Base-by-base conservation (phyloP, 805 yeast species). In the Grigorovia transvaalensis region DNA sequence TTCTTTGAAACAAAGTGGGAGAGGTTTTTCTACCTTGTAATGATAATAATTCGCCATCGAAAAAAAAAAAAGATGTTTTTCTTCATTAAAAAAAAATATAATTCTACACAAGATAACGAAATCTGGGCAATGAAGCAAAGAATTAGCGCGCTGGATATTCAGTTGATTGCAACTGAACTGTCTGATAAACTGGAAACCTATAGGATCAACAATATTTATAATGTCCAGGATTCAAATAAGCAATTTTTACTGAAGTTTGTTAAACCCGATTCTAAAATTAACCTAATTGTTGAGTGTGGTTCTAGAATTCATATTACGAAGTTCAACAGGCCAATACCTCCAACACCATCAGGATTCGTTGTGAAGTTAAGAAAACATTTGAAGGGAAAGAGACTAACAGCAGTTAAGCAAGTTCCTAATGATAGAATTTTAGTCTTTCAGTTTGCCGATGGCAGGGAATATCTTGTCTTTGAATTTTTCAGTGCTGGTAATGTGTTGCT, bases 401-500 rank as follows among this genome's bases (percentile, higher is more conserved):
- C 78, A 41, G 70, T 91, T 45, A 79, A 76, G 56, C 95, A 89
- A 58, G 78, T 91, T 4, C 84, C 81, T 0, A 78, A 81, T 60
- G 96, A 89, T 63, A 76, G 98, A 66, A 80, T 88, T n/a, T 72
- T 88, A 45, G 95, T 89, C 0, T 67, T 91, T 46, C 81, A 87
- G 54, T 91, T 91, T 68, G 81, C 90, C 46, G 96, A 88, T 60
- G 96, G 96, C 1, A 60, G 79, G 50, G 81, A 71, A 61, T 84
- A 85, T 59, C 70, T 91, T 56, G 96, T 88, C 0, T 68, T 91
- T 50, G 99, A 91, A 67, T 91, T 91, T 61, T 91, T 90, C 71
- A 86, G 96, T 63, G 96, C 96, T 2, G 99, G 99, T 29, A 91
- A 91, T 63, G 79, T 91, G 51, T 71, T 91, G 18, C 72, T 91